Base-by-base conservation (phyloP, 176 grass and related monocot genomes). In the Aegilops speltoides region DNA sequence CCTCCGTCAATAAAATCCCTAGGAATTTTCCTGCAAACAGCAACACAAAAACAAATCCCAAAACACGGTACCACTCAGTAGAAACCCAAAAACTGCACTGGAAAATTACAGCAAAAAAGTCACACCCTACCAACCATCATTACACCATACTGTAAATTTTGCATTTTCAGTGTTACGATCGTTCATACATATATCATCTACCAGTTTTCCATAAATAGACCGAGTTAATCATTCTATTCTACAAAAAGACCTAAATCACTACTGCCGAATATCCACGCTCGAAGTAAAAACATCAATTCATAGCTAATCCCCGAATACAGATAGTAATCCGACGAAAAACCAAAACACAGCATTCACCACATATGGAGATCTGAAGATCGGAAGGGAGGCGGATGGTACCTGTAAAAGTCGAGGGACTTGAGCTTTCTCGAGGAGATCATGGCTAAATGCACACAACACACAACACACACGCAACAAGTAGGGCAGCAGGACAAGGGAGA, bases 1-100 rank as follows among this genome's bases (percentile, higher is more conserved):
- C 91, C 82, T 98, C 96, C 0, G 93, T 98, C 83, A 38, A 91
- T 98, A 83, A 98, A 98, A 83, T 98, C 96, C 86, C 96, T 85
- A 17, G 96, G 96, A 73, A 98, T 94, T 92, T 98, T 98, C 90
- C 93, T 98, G 86, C 67, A 87, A 57, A 74, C 28, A 73, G 10
- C 69, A 73, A 73, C 43, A 41, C 10, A 83, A 61, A 38, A 77
- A 89, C 41, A 84, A 91, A 4, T 54, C 26, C 64, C 32, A 38
- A 8, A 82, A 60, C 64, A 31, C 9, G 20, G 45, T 15, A 31
- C 9, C 8, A 82, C 48, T 13, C n/a, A 0, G 15, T 64, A 66
- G 24, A 77, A 77, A 71, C 20, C 8, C 1, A 26, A 81, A 92
- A 13, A 29, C 45, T 68, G 46, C 28, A 22, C 24, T 34, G 22